Base-by-base conservation (phyloP, 768 basidiomycete genomes). In the Phaeotremella fagi region DNA sequence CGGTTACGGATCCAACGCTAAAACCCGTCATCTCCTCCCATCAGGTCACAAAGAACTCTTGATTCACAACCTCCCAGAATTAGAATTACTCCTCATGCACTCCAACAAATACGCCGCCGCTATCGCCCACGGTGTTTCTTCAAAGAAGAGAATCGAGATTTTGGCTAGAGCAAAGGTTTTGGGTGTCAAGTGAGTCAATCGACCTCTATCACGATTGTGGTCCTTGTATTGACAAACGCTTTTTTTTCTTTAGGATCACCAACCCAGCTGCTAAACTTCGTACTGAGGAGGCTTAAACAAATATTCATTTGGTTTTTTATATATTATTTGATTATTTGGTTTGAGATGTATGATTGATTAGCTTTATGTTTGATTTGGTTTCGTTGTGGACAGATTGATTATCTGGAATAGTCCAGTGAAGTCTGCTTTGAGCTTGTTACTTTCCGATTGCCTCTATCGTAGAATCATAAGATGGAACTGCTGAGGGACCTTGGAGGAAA, bases 1-100 rank as follows among this genome's bases (percentile, higher is more conserved):
- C 65, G 81, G 71, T 69, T 92, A 90, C 77, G 89, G 89, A 57
- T 87, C 86, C 78, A 90, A 91, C 83, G 84, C 85, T 80, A 88
- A 85, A 86, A 97, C 94, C 66, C 87, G 90, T 59, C 92, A 97
- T 76, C 80, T 95, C 50, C 87, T 97, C 68, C 95, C 95, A 58
- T 91, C 85, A 73, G 95, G 95, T 59, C 82, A 88, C 75, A 94
- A 95, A 81, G 90, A 92, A 77, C 86, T 97, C 80, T 79, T 94
- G 59, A 88, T 99, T 70, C 86, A 82, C 82, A 98, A 98, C 78
- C 82, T 87, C 49, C 83, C 86, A 75, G 92, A 98, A 75, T 78
- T 99, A 57, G 91, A 98, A 68, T 83, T 98, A 66, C 85, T 97
- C 59, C 81, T 97, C 48, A 92, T 97, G 90, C 92, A 97, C 83